Base-by-base conservation (phyloP, 2,329 filamentous ascomycete genomes). In the Gaeumannomyces sp. region DNA sequence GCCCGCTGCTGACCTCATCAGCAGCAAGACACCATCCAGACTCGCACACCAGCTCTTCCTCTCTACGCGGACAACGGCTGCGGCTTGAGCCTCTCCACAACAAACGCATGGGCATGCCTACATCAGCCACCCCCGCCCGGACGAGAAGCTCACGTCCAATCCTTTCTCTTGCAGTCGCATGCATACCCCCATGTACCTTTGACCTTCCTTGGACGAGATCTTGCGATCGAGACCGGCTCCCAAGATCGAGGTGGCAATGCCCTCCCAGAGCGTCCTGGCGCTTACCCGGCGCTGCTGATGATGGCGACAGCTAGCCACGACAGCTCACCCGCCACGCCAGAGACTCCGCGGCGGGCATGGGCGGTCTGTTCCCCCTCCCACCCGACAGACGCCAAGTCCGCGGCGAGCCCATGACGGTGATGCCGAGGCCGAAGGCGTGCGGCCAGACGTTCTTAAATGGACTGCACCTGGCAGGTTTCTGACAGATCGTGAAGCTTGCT, bases 221-320 rank as follows among this genome's bases (percentile, higher is more conserved):
- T 25, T 22, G 45, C 22, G 45, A 53, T n/a, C 45, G 45, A n/a
- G 45, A 8, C 5, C 45, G 22, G 19, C 45, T n/a, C 45, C 8
- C 45, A 10, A 5, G 16, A 53, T n/a, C 45, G 45, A 53, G 1
- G 45, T 53, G 45, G 22, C 22, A 10, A 25, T 25, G 45, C 19
- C 45, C 45, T 53, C 19, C 10, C 45, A 8, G 45, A 53, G 45
- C 22, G 22, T 25, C 14, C 45, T 53, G n/a, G 22, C 22, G 45
- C 45, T 53, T 22, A 53, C n/a, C 45, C 22, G 45, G 45, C 22
- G 45, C 45, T 25, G 45, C 45, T 11, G 22, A 22, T 53, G 45
- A 53, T 53, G 45, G 45, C 45, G 45, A 53, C 45, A 53, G 45
- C 45, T 53, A 53, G 19, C 45, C n/a, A 53, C 45, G 45, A 53